Evolutionary conservation across 108 stramenopile species (phyloP), one percentile per base, ranked within the genome.

Genomic region (Fragilariopsis cylindrus): DNA sequence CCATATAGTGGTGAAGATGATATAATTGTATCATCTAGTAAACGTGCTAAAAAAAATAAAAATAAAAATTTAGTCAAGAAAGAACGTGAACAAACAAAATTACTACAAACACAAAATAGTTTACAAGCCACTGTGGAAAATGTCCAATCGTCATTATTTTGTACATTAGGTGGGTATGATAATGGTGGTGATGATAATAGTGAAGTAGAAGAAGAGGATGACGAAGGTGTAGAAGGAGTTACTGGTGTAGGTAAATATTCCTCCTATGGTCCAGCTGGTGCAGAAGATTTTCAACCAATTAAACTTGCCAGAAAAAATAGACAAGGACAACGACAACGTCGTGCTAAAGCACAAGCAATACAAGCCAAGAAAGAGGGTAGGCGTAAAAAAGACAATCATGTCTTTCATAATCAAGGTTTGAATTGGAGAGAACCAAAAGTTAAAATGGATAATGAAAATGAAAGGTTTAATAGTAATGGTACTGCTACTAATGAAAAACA

Each of bases 371-470:
- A 90, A 66, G 77, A 85, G 45, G 94, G 94, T 39, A 75, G 71
- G 74, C 72, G 43, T 48, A 73, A 58, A 18, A 44, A 63, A 12
- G 15, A 63, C 46, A 45, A 0, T 30, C 30, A 30, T 30, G 0
- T 30, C 0, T 30, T 30, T 0, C 30, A 30, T 30, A 53, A 82
- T 42, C 21, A 21, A n/a, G n/a, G n/a, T n/a, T 57, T 83, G 46
- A 91, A 94, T 79, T 91, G 92, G 90, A 87, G 92, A 84, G 87
- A 84, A 76, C 81, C 77, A 66, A 89, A 85, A 72, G 52, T 42
- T n/a, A 74, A 50, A 1, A 63, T 55, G 42, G 64, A 79, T 13
- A 62, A 77, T 11, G 53, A 55, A 55, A 21, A 74, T 15, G 57
- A 78, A 42, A 43, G 73, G 55, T 52, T 46, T 5, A 50, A 47